A percentile compares a stretch with the other conserved stretches of the same genome.
phyloP scores from a whole-genome alignment of 1,139 yeast species.

The Arxiozyma telluris region DNA sequence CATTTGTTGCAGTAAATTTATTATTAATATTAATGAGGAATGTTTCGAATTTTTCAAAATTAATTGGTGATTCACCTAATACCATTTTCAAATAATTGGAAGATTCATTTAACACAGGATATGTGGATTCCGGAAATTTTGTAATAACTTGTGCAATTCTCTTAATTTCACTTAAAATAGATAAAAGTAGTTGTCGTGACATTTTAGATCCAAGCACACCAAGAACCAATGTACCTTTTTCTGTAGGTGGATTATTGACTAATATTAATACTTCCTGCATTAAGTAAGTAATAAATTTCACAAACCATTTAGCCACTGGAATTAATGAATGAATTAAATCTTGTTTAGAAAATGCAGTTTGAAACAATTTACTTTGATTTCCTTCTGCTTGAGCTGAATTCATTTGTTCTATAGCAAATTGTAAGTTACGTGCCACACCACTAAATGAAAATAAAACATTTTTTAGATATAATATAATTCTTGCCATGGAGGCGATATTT shows the following conservation, averaged over 20 bases:
- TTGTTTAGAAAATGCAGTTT: constrained; percentile 30
- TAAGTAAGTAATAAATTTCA: constrained; percentile 26
- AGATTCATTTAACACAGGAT: constrained; percentile 30
- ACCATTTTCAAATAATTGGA: constrained; percentile 27
- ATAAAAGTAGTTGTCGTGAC: constrained; percentile 25
- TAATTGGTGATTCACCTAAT: constrained; percentile 27
- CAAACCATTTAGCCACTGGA: constrained; percentile 31
- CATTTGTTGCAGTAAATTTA: constrained; percentile 24
- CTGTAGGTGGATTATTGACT: constrained; percentile 19
- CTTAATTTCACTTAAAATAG: constrained; percentile 28
- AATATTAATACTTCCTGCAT: constrained; percentile 27
- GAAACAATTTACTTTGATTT: constrained; percentile 23
- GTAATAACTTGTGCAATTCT: constrained; percentile 26
- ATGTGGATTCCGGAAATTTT: constrained; percentile 29
- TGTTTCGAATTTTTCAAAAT: constrained; percentile 29
- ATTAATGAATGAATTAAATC: constrained; percentile 29
- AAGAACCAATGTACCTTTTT: constrained; percentile 21
- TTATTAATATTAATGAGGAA: constrained; percentile 27
- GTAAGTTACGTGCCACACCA: constrained; percentile 31
- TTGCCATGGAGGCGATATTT: constrained; percentile 28
- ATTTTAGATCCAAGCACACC: constrained; percentile 30
- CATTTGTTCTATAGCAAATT: constrained; percentile 29
- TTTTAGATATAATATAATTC: constrained; percentile 26
- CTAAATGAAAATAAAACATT: constrained; percentile 30
- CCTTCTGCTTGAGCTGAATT: constrained; percentile 8